Evolutionary conservation across 108 stramenopile genomes (phyloP), one percentile per base, ranked within the genome.

Genomic region (Discostella pseudostelligera): DNA sequence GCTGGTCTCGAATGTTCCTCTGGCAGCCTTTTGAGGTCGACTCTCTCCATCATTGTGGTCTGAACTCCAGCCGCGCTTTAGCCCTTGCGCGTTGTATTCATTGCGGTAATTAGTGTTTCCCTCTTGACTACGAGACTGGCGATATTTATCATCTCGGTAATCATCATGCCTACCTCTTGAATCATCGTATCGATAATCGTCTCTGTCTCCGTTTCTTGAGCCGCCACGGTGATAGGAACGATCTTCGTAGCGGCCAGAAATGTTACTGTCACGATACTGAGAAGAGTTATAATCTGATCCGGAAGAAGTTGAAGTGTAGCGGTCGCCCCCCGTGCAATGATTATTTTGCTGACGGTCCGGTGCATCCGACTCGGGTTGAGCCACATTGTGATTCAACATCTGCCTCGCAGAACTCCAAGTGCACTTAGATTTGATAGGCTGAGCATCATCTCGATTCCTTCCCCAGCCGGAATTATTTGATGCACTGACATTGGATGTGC

Each of bases 191-290:
- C 19, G 17, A 59, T 28, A 59, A 29, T 39, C 37, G 4, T 56
- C 55, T 29, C 50, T 24, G 4, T 25, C 50, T 1, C 50, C 22
- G 0, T 29, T 53, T 66, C 65, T 44, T 11, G 65, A 66, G 39
- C 51, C 26, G 54, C 54, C 21, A 20, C 65, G 65, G 42, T 19
- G 42, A 19, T 66, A 66, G 14, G 53, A 39, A 39, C 20, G 63
- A 42, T 65, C 63, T 39, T 57, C 28, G 21, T 43, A 67, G 39
- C 56, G 55, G 9, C 53, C 28, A 60, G 42, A 60, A 29, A 13
- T 17, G 13, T 13, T 29, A 16, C 42, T 28, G 22, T 29, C 59
- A 5, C 20, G 3, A 17, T 42, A 28, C 40, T 25, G 45, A 28
- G 59, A 44, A 44, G 44, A 36, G 37, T 32, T 32, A 19, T 39